Percentiles rank a stretch among this genome's conserved stretches.
phyloP scores from a whole-genome alignment of 140 eudicot species.

The Stevia rebaudiana region DNA sequence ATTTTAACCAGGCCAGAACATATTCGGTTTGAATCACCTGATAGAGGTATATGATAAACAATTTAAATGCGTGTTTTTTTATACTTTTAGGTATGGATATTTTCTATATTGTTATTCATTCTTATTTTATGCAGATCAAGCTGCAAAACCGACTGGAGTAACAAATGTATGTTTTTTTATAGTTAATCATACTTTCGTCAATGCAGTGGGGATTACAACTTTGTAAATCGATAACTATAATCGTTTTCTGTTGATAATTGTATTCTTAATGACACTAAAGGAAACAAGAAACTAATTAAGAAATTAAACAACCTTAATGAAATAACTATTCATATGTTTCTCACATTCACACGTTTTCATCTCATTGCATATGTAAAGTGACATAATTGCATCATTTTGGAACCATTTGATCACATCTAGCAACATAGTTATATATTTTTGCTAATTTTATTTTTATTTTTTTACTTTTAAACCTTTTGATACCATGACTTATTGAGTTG shows the following conservation, averaged over 20 bases:
- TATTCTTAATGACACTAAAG: too few relatives aligned
- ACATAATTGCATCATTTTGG: not conserved
- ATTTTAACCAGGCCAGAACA: constrained; percentile 63
- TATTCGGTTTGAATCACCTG: constrained; percentile 65
- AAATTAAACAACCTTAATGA: not conserved
- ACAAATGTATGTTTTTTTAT: constrained; percentile 35
- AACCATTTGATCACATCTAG: not conserved
- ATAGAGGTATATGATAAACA: constrained; percentile 39
- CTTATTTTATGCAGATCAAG: constrained; percentile 43
- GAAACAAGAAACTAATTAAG: not conserved
- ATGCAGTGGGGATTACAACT: not conserved
- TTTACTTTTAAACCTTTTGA: not conserved
- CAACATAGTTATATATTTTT: not conserved
- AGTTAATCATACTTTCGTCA: not conserved
- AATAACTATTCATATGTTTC: not conserved
- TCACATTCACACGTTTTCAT: not conserved
- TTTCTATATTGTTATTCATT: not conserved
- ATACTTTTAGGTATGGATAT: not conserved
- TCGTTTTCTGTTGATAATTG: too few relatives aligned
- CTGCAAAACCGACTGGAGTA: constrained; percentile 33
- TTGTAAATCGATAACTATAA: not conserved
- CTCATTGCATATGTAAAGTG: constrained; percentile 1
- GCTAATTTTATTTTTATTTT: not conserved
- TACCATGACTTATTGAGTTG: constrained; percentile 9
- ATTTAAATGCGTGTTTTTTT: not conserved